Evolutionary conservation across 2,329 filamentous ascomycete genomes (phyloP).

Genomic region (Sclerotinia glacialis): DNA sequence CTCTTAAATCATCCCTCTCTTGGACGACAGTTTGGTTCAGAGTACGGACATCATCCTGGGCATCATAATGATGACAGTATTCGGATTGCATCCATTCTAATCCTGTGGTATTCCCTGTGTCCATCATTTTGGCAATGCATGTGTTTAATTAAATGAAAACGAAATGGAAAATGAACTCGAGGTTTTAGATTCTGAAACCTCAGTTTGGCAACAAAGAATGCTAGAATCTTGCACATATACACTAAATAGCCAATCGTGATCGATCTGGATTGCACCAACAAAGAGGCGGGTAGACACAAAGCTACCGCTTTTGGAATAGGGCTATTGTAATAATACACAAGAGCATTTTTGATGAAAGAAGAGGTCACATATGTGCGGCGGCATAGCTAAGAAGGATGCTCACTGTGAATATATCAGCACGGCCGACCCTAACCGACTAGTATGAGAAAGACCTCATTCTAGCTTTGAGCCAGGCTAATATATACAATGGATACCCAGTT

Average conservation of each 20-base stretch:
- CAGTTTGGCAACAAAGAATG: background rate
- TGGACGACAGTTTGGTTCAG: background rate
- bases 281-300: background rate
- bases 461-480: no score
- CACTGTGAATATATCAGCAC: background rate
- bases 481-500: background rate
- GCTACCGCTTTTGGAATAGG: slow-evolving; percentile 5
- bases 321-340: background rate
- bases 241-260: background rate
- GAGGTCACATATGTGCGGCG: background rate
- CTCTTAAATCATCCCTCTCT: slow-evolving; percentile 13
- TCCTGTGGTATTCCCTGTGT: background rate
- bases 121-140: background rate
- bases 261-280: background rate
- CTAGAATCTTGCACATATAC: background rate
- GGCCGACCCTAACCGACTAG: background rate
- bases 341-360: slow-evolving; percentile 1
- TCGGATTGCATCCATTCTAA: background rate
- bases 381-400: background rate
- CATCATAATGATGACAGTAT: background rate
- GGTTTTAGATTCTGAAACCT: background rate
- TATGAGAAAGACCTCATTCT: background rate
- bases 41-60: background rate
- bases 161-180: background rate
- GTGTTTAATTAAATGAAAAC: background rate